Percentiles rank a stretch among this genome's conserved stretches.
Evolutionary conservation across 331 rosid species (phyloP).

Genomic region (Malus hybrid): DNA sequence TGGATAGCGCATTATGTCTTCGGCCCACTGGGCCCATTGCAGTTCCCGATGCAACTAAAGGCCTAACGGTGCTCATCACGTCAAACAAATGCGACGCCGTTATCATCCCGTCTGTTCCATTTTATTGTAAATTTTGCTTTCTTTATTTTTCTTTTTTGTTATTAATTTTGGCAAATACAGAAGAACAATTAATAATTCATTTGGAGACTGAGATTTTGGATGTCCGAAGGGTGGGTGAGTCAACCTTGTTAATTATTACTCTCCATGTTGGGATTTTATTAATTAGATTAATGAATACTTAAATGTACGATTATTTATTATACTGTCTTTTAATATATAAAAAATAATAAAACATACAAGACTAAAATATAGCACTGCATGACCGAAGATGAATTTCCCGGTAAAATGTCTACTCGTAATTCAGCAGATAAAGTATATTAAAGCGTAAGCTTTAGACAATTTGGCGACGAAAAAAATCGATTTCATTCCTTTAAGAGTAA

Average conservation of each 20-base stretch:
- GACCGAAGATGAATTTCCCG: no score
- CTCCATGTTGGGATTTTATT: no score
- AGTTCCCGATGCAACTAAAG: conserved; percentile 8
- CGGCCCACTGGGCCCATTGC: conserved; percentile 7
- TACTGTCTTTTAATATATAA: no score
- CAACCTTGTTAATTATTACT: no score
- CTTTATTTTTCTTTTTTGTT: not conserved
- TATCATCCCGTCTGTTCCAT: not conserved
- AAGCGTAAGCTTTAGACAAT: no score
- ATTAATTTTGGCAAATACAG: not conserved
- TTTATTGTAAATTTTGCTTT: not conserved
- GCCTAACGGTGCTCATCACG: conserved; percentile 5
- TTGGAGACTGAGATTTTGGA: not conserved
- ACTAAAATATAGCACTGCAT: no score
- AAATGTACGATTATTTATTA: no score
- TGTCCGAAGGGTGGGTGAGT: not conserved
- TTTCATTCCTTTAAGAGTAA: no score
- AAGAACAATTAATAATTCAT: not conserved
- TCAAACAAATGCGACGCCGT: not conserved
- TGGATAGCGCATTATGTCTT: conserved; percentile 18
- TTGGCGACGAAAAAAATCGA: no score
- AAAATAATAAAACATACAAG: no score
- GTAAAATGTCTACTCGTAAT: rapidly evolving
- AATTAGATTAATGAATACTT: no score
- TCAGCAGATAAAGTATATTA: no score